phyloP scores from a whole-genome alignment of 2,329 filamentous ascomycete species.

The Penicillium sp. region DNA sequence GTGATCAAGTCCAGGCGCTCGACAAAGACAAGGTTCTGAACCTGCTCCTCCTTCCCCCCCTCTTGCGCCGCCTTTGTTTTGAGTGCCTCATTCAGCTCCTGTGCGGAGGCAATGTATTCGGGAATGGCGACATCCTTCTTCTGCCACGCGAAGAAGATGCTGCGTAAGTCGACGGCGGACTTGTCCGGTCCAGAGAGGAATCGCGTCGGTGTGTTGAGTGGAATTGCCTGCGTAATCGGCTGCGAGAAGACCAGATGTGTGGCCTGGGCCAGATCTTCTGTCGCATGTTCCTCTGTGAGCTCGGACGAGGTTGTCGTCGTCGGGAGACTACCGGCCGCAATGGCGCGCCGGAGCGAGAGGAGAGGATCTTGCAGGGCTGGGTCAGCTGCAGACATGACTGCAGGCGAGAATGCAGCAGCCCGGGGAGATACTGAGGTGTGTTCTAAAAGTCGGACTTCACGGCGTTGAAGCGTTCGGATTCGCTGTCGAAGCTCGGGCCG shows the following conservation, averaged over 20 bases:
- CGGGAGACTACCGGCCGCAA: slow-evolving; percentile 67
- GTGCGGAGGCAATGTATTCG: slow-evolving; percentile 83
- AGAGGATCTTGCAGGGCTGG: slow-evolving; percentile 65
- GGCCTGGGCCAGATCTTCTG: slow-evolving; percentile 67
- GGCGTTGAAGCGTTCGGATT: slow-evolving; percentile 11
- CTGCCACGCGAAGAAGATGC: slow-evolving; percentile 93
- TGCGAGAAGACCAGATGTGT: slow-evolving; percentile 72
- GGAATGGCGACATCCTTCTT: slow-evolving; percentile 87
- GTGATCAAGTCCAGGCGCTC: slow-evolving; percentile 88
- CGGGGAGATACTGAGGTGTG: slow-evolving; percentile 20
- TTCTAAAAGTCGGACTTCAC: slow-evolving; percentile 10
- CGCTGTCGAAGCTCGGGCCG: slow-evolving; percentile 15
- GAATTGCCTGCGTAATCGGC: slow-evolving; percentile 59
- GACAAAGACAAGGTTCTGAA: slow-evolving; percentile 87
- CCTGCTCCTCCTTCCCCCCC: slow-evolving; percentile 52
- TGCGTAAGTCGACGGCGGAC: slow-evolving; percentile 76
- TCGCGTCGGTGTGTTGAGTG: slow-evolving; percentile 72
- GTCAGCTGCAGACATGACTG: slow-evolving; percentile 57
- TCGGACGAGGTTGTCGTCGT: slow-evolving; percentile 71
- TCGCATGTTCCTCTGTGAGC: slow-evolving; percentile 57
- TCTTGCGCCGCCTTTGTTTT: slow-evolving; percentile 36
- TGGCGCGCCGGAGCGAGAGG: slow-evolving; percentile 76
- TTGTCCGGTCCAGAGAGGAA: slow-evolving; percentile 72
- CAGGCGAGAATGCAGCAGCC: slow-evolving; percentile 14
- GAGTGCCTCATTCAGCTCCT: slow-evolving; percentile 76